Percentiles rank a stretch among this genome's conserved stretches.
These are phyloP conservation scores for Ailanthus altissimus DNA, from an alignment of 345 rosid genomes.

Conservation along the genomic window DNA sequence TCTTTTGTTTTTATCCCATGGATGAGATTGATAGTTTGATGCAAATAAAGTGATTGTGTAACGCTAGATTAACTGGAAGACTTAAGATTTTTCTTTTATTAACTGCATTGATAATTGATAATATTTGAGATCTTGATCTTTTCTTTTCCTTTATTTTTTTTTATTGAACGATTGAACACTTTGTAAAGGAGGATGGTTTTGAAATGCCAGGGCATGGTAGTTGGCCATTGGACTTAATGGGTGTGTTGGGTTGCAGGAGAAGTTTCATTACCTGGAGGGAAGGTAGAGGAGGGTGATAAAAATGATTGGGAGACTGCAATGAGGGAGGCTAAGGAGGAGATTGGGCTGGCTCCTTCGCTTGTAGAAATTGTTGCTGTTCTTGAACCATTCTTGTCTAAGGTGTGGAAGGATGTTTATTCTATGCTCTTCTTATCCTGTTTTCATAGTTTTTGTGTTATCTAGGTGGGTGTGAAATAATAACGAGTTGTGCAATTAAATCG, in stretches of 20 bases:
- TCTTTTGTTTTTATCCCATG: not conserved
- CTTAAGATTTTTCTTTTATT: not conserved
- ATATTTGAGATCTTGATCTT: not conserved
- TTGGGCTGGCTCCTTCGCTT: slow-evolving; percentile 69
- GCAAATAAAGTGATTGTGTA: no score
- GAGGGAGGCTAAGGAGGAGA: slow-evolving; percentile 74
- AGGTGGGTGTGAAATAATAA: no score
- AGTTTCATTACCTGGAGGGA: slow-evolving; percentile 83
- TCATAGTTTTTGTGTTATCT: not conserved
- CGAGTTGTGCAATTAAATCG: not conserved
- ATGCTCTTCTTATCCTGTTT: not conserved
- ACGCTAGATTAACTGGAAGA: not conserved
- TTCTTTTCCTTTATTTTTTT: not conserved
- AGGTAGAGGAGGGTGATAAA: slow-evolving; percentile 65
- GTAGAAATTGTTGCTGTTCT: slow-evolving; percentile 63
- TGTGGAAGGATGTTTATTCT: slow-evolving; percentile 20
- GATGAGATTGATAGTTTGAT: no score
- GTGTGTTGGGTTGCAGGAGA: slow-evolving; percentile 53
- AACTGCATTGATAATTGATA: not conserved
- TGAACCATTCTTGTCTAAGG: slow-evolving; percentile 95
- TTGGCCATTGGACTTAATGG: slow-evolving; percentile 13
- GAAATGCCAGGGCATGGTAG: slow-evolving; percentile 1
- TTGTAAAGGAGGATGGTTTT: slow-evolving; percentile 2
- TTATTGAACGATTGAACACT: not conserved
- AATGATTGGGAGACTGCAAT: slow-evolving; percentile 70